Percentiles rank a stretch among this genome's conserved stretches.
These are phyloP conservation scores for Beauveria scarabaeidicola DNA, from an alignment of 2,329 filamentous ascomycete genomes.

Conservation along the genomic window DNA sequence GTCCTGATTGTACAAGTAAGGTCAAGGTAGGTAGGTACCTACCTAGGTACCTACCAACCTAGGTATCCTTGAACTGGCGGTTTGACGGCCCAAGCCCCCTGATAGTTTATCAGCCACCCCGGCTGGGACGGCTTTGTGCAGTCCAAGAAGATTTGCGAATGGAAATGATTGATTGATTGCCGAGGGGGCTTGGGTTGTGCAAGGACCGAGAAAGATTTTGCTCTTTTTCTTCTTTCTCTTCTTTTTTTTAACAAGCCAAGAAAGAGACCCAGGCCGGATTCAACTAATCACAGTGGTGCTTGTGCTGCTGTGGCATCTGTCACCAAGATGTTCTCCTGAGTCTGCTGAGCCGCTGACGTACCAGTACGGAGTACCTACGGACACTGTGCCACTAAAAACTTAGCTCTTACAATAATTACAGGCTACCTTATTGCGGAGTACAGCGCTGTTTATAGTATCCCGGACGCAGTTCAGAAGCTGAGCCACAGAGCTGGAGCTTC, in stretches of 20 bases:
- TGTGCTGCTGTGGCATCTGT: not conserved
- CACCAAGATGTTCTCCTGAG: not conserved
- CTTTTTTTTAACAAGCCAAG: not conserved
- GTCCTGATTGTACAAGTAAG: not conserved
- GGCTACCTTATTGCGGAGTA: too few relatives aligned
- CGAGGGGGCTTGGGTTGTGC: too few relatives aligned
- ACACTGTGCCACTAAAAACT: too few relatives aligned
- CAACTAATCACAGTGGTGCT: not conserved
- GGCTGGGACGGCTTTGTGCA: not conserved
- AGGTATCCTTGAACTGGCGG: not conserved
- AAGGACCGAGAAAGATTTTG: not conserved
- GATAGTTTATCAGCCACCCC: not conserved
- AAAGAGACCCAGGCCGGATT: not conserved
- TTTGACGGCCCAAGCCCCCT: not conserved
- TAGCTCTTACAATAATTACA: too few relatives aligned
- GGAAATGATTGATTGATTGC: too few relatives aligned
- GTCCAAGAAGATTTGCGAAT: not conserved
- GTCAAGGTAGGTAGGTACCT: too few relatives aligned
- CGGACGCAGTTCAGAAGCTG: not conserved
- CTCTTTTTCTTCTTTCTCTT: not conserved
- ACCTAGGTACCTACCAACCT: too few relatives aligned
- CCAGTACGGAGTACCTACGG: too few relatives aligned
- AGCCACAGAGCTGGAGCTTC: not conserved
- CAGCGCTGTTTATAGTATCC: constrained; percentile 3
- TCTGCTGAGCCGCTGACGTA: not conserved